phyloP scores from a whole-genome alignment of 1,284 basidiomycete genomes.

The Leccinum ponderosum region DNA sequence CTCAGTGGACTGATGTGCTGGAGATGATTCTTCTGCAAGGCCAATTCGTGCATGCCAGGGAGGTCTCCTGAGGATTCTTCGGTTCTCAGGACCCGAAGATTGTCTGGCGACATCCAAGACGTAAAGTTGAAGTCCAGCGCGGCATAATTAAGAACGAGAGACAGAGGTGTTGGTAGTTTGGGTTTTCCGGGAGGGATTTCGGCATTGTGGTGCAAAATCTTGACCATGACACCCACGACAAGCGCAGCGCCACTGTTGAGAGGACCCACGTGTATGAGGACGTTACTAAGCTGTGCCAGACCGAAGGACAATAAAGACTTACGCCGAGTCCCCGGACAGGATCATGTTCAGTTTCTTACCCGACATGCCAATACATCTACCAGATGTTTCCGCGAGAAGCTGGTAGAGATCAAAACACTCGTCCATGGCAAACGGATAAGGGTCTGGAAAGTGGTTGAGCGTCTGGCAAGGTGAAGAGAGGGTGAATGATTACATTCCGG shows the following conservation, averaged over 20 bases:
- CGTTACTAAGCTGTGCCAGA: conserved; percentile 1
- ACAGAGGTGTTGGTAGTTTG: conserved; percentile 61
- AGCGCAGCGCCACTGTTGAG: conserved; percentile 78
- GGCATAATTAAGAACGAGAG: conserved; percentile 81
- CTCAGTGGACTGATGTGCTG: conserved; percentile 84
- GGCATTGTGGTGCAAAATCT: conserved; percentile 71
- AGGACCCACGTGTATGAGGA: conserved; percentile 16
- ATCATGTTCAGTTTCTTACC: conserved; percentile 76
- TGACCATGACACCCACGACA: conserved; percentile 80
- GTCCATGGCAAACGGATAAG: conserved; percentile 93
- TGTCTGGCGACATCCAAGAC: conserved; percentile 93
- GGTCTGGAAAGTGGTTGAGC: conserved; percentile 54
- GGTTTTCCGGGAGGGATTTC: conserved; percentile 37
- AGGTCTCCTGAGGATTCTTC: conserved; percentile 81
- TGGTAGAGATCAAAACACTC: conserved; percentile 92
- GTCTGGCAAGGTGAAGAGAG: neutral
- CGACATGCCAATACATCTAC: conserved; percentile 82
- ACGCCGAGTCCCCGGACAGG: conserved; percentile 92
- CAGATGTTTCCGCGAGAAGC: conserved; percentile 78
- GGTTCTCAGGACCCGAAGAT: conserved; percentile 79
- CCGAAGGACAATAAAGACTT: conserved; percentile 37
- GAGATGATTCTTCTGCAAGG: conserved; percentile 86
- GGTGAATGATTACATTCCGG: conserved; percentile 74
- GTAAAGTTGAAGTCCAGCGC: conserved; percentile 96
- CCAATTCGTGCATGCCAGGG: conserved; percentile 59